These are phyloP conservation scores for Sporothrix brasiliensis DNA, from an alignment of 2,329 filamentous ascomycete species.

Conservation along the genomic window DNA sequence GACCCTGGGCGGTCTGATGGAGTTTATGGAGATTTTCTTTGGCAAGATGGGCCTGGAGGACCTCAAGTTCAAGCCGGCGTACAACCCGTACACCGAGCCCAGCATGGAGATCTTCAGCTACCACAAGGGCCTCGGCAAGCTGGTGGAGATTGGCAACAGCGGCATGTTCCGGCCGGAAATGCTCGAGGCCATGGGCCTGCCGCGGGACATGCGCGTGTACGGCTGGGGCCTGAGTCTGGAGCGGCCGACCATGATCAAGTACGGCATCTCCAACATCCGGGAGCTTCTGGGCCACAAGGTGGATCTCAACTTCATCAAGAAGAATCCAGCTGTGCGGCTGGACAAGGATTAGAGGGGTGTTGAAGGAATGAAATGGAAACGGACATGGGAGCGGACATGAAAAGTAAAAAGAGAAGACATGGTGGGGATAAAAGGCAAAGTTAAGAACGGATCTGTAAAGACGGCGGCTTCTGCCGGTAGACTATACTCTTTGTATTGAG, in stretches of 20 bases:
- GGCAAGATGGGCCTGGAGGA: constrained; percentile 85
- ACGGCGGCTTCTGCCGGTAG: constrained; percentile 9
- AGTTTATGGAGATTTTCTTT: constrained; percentile 65
- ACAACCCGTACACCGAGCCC: constrained; percentile 94
- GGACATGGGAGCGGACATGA: neutral
- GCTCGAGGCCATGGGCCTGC: constrained; percentile 91
- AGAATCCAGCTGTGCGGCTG: constrained; percentile 85
- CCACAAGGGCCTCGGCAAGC: constrained; percentile 84
- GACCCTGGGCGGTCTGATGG: constrained; percentile 89
- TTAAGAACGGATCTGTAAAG: neutral
- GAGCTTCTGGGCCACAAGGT: constrained; percentile 95
- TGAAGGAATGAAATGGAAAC: neutral
- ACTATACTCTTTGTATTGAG: constrained; percentile 19
- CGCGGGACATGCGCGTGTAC: constrained; percentile 82
- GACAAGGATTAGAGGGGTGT: constrained; percentile 68
- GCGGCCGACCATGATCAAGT: constrained; percentile 98
- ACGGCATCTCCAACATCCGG: constrained; percentile 83
- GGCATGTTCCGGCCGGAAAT: constrained; percentile 99
- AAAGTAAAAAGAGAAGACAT: neutral
- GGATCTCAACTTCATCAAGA: constrained; percentile 88
- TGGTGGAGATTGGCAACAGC: constrained; percentile 96
- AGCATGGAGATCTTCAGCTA: constrained; percentile 98
- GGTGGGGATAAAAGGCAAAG: neutral
- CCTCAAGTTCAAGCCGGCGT: constrained; percentile 91
- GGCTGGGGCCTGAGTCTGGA: constrained; percentile 92